Evolutionary conservation across 192 early-diverging fungal species (phyloP), one percentile per base, ranked within the genome.

Genomic region (Thamnidium elegans): DNA sequence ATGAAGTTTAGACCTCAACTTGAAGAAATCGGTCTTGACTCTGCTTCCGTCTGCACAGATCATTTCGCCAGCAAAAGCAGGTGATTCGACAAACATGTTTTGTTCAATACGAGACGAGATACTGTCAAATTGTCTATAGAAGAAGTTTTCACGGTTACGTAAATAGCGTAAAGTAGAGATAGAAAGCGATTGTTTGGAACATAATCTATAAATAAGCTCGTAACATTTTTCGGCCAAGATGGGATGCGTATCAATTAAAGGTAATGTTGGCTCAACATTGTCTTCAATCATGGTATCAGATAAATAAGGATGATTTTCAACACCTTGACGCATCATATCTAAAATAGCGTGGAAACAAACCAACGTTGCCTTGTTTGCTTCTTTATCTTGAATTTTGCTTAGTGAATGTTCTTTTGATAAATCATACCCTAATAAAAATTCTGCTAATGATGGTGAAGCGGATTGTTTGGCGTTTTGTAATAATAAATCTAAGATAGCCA

Each of bases 401-500:
- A 48, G 17, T 43, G 20, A 26, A 44, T 36, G 46, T 8, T 74
- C 71, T 0, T 78, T 76, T 15, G 65, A 63, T 42, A 85, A 55
- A 60, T 89, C 78, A 64, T 87, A 94, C 1, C 97, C 97, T 3
- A 99, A 78, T 47, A 99, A 74, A 54, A 92, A 95, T 72, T 97
- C 95, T 7, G 95, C 84, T 44, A 96, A 73, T 0, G 86, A 90
- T 0, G 94, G 92, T 7, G 84, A 74, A 60, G 79, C 77, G 8
- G 72, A 51, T 1, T 75, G 68, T 15, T 73, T 65, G 10, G 94
- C 55, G 71, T 96, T 98, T 9, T 83, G 83, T 9, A 98, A 66
- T 36, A 99, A 77, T 58, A 97, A 72, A 51, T 96, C 91, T 19
- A 97, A 72, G 36, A 97, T 89, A 8, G 92, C 89, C 34, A 93